Base-by-base conservation (phyloP, 176 grass and related monocot species). In the Lolium perenne region DNA sequence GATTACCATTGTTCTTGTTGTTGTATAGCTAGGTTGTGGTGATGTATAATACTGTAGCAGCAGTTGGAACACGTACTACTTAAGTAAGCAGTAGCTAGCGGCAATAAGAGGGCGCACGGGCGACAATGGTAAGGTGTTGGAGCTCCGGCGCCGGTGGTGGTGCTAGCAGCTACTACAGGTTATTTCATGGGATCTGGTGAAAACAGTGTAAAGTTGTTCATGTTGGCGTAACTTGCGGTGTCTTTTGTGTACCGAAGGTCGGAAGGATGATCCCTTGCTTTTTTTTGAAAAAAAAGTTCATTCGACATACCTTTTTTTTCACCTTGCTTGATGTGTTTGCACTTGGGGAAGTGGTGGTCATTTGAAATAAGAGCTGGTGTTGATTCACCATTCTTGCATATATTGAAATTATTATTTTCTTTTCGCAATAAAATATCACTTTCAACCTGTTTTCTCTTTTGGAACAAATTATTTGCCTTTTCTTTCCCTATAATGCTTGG, bases 111-210 rank as follows among this genome's bases (percentile, higher is more conserved):
- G 15, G 4, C 32, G 6, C 16, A 16, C 14, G 14, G 26, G 13
- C 29, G 64, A 38, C 14, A 38, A 25, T 48, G 23, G 11, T 29
- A 29, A 11, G 46, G 21, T 74, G 43, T 74, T 74, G 45, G 45
- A 43, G 21, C 71, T 73, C 70, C 12, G 6, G 46, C 47, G 45
- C n/a, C 46, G 43, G 43, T 48, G 70, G n/a, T 60, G 56, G 56
- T 58, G 20, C 55, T 60, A 62, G 59, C 22, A 63, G 60, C 60
- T 2, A 63, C 9, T 9, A 0, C 0, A 3, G 21, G 59, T 21
- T 62, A 23, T 63, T 6, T 5, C 62, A n/a, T 86, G 76, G 76
- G 84, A 86, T 71, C 64, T 35, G 63, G 64, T 86, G 75, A 35
- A 79, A 58, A 86, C 50, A 88, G 25, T 76, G 21, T 38, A 48